Base-by-base conservation (phyloP, 495 filamentous ascomycete species). In the Penicillium arizonense region DNA sequence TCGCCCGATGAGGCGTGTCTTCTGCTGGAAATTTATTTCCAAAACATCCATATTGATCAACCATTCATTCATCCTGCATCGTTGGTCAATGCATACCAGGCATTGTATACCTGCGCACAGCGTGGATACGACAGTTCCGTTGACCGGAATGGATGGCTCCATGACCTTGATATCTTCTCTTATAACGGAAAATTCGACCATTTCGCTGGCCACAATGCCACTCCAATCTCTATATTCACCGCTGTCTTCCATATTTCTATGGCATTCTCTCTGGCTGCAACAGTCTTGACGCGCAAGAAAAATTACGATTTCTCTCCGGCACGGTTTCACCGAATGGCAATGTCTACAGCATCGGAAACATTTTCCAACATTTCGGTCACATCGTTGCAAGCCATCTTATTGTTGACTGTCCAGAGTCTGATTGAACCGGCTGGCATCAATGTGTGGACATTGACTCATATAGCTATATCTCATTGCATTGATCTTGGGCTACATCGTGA, bases 391-490 rank as follows among this genome's bases (percentile, higher is more conserved):
- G 52, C 52, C 2, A 44, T 62, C 5, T 20, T 65, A 13, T 37
- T 65, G 9, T 48, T 65, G 11, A 44, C 47, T 14, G 50, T 61
- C 1, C 58, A 61, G n/a, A 49, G 56, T 18, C 50, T 59, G 30
- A 57, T 55, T 40, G 53, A 52, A 5, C 62, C 62, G 6, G 53
- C 62, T n/a, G 51, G 48, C 23, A 23, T 65, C 10, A 61, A 59
- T 39, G 48, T 65, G 6, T 65, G 62, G 62, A 65, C 62, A 28
- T 53, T 65, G 13, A 33, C 24, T 3, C 47, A 65, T 51, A 47
- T 65, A 9, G 62, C 58, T 24, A 65, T 65, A 58, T 61, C 62
- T 12, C 58, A 65, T 43, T 59, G 58, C 28, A 55, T 65, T 35
- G 62, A 65, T 30, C 20, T 65, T 8, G 62, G 62, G 14, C 32